Percentiles rank a stretch among this genome's conserved stretches.
Conservation (phyloP, 352 stramenopile species). For the Phytophthora capsici region DNA sequence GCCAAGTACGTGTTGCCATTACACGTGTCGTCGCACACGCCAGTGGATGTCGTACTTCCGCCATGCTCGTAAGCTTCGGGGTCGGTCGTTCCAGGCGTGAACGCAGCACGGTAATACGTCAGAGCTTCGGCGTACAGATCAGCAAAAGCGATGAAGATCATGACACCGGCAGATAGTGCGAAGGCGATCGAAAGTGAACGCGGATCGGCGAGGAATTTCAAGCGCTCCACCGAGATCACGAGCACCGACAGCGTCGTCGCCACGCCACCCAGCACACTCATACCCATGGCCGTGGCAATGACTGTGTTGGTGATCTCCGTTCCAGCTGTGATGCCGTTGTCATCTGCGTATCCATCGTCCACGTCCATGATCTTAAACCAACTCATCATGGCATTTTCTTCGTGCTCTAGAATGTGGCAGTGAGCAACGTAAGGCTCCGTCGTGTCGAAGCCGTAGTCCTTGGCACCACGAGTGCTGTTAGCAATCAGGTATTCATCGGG, state of each 20-base stretch:
- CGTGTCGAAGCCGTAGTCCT: constrained; percentile 73
- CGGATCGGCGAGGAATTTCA: constrained; percentile 69
- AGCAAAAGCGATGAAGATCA: constrained; percentile 76
- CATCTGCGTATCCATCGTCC: constrained; percentile 53
- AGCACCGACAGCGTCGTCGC: constrained; percentile 67
- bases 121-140: constrained; percentile 64
- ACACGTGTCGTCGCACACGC: constrained; percentile 67
- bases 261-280: constrained; percentile 73
- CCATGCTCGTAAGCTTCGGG: constrained; percentile 74
- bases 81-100: constrained; percentile 56
- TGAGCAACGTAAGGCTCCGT: constrained; percentile 73
- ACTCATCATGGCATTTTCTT: constrained; percentile 78
- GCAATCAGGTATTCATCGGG: constrained; percentile 68
- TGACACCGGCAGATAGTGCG: constrained; percentile 72
- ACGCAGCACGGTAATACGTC: constrained; percentile 60
- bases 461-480: constrained; percentile 44
- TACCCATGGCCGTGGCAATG: constrained; percentile 66
- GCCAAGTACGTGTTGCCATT: constrained; percentile 67
- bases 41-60: constrained; percentile 30
- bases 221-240: constrained; percentile 60
- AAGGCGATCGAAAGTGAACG: constrained; percentile 68
- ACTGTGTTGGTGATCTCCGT: constrained; percentile 55
- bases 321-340: constrained; percentile 40
- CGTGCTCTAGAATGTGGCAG: constrained; percentile 80
- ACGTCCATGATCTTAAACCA: constrained; percentile 63